Evolutionary conservation across 345 rosid genomes (phyloP), one percentile per base, ranked within the genome.

Genomic region (Conringia planisiliqua): DNA sequence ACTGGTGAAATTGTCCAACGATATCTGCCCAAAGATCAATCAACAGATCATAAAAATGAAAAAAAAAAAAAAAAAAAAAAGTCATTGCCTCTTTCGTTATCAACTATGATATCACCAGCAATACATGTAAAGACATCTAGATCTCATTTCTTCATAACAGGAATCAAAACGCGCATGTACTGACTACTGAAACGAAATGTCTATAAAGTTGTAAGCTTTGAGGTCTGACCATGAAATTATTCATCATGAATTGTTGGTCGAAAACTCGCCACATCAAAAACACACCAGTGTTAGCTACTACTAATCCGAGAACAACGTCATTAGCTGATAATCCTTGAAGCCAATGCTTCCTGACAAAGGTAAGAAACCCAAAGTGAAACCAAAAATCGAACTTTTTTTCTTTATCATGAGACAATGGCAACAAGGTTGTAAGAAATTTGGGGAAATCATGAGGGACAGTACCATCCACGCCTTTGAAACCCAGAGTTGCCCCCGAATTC

Each of bases 191-290:
- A 27, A 18, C 18, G 0, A 20, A 42, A 22, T 44, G 50, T n/a
- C 10, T 50, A 24, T 9, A 51, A 70, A 63, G 56, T 12, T 46
- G 26, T 46, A 20, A 54, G 64, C 32, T 48, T 46, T 17, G 76
- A 75, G 77, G 63, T 71, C 90, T 80, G 77, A 94, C 98, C 80
- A 86, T 94, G 80, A 94, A 94, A 78, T 94, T 87, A 9, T 86
- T 68, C 60, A 60, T 39, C 98, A 94, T 91, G 84, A 90, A 91
- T 22, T 32, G 78, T 20, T 32, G 47, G 81, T 85, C 77, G 10
- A 83, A 89, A 57, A 88, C 69, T 39, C 85, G 84, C 98, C 97
- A 90, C 80, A 87, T 80, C 36, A 86, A 0, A 81, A 90, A 94
- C 55, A 94, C 90, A 42, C 79, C 88, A 81, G 82, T 66, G 79